These are phyloP conservation scores for Ochromonas danica DNA, from an alignment of 108 stramenopile genomes.

Conservation along the genomic window DNA sequence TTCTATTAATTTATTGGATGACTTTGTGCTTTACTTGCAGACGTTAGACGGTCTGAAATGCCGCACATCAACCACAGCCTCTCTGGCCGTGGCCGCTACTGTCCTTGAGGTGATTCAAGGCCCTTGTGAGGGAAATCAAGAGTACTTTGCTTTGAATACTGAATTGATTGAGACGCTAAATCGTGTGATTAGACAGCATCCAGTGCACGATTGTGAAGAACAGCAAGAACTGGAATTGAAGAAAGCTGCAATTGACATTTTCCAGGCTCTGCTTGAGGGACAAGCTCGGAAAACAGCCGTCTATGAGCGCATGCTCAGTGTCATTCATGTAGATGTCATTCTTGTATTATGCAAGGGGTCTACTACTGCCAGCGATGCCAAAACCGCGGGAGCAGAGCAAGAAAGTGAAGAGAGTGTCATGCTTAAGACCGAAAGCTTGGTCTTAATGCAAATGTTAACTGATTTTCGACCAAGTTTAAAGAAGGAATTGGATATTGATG, in stretches of 20 bases:
- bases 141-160: constrained; percentile 44
- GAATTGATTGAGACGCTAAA: constrained; percentile 51
- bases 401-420: constrained; percentile 40
- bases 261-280: constrained; percentile 46
- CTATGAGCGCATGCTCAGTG: constrained; percentile 41
- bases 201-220: constrained; percentile 39
- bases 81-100: constrained; percentile 28
- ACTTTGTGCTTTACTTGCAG: constrained; percentile 38
- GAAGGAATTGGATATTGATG: constrained; percentile 9
- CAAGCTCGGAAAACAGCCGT: constrained; percentile 33
- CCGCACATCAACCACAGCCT: constrained; percentile 38
- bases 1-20: constrained; percentile 44
- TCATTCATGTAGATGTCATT: constrained; percentile 46
- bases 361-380: neutral
- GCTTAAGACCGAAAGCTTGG: constrained; percentile 40
- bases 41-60: constrained; percentile 29
- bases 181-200: constrained; percentile 37
- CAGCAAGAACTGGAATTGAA: constrained; percentile 37
- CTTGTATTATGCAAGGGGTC: constrained; percentile 6
- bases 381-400: neutral
- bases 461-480: constrained; percentile 37
- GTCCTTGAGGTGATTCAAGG: constrained; percentile 55
- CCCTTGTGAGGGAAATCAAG: constrained; percentile 48
- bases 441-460: constrained; percentile 48
- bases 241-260: constrained; percentile 44